Evolutionary conservation across 2,329 filamentous ascomycete species (phyloP), one percentile per base, ranked within the genome.

Genomic region (Plenodomus tracheiphilus): DNA sequence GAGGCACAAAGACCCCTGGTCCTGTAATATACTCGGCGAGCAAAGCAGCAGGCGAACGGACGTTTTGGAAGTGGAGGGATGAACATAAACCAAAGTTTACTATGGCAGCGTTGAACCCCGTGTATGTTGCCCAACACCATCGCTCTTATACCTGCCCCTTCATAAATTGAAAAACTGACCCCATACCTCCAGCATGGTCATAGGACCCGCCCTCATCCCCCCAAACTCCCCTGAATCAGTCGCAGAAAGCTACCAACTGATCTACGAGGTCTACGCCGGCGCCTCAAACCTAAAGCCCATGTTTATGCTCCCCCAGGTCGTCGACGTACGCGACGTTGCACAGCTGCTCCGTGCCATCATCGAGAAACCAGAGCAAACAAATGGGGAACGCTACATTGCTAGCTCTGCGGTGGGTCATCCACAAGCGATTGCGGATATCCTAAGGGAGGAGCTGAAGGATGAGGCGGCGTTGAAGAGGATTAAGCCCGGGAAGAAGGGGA

Each of bases 301-400:
- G 2, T 54, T 58, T 11, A 64, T 59, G 4, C 53, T 66, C 0
- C 62, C 54, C 2, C 63, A 64, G 8, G 66, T 59, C 37, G 73
- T 79, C 13, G 77, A 79, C 50, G 74, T 79, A 0, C 68, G 75
- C 4, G 76, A 79, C 47, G 76, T 79, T 0, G 75, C 75, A 2
- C 62, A 66, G 7, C 61, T 76, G 36, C 62, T 75, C 13, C 58
- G 73, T 2, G 77, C 71, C 58, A 64, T 64, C 0, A 68, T 71
- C 17, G 70, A 74, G 46, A 60, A 77, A 25, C 59, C 71, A 0
- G 56, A 65, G 0, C 54, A 69, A 36, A 64, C 72, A 0, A 61
- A 77, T 46, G 73, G 74, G 2, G 67, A 79, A 57, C 63, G 76
- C 8, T 79, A 75, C 49, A 65, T 79, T 17, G 67, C 68, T 0